Evolutionary conservation across 2,329 filamentous ascomycete genomes (phyloP).

Genomic region (Amauroascus niger): DNA sequence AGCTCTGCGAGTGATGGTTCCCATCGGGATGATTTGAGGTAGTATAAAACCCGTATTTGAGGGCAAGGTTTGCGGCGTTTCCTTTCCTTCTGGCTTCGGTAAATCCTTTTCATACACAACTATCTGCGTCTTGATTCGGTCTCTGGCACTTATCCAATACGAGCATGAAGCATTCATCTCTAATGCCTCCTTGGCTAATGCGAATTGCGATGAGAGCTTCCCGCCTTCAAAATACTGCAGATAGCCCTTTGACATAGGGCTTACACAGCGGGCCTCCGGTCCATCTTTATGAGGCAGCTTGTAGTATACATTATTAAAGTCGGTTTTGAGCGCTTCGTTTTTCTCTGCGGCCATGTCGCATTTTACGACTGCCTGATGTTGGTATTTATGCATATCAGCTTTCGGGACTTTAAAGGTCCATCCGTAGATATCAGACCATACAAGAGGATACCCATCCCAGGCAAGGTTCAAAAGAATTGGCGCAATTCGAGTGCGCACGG

Average conservation of each 20-base stretch:
- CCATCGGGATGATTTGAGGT: conserved; percentile 95
- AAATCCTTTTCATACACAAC: conserved; percentile 72
- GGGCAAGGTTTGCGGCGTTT: conserved; percentile 18
- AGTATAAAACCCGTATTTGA: conserved; percentile 68
- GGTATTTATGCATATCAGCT: conserved; percentile 54
- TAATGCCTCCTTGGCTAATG: conserved; percentile 85
- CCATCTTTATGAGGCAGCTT: conserved; percentile 97
- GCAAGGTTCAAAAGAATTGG: conserved; percentile 72
- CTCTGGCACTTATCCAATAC: conserved; percentile 95
- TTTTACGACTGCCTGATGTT: conserved; percentile 58
- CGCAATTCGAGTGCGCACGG: conserved; percentile 78
- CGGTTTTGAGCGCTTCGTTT: conserved; percentile 55
- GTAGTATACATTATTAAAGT: conserved; percentile 61
- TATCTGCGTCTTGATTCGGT: conserved; percentile 90
- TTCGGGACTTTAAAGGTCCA: conserved; percentile 79
- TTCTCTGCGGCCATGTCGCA: conserved; percentile 69
- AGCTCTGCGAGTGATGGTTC: conserved; percentile 84
- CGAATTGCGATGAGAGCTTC: conserved; percentile 73
- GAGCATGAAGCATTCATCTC: conserved; percentile 99
- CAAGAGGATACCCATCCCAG: conserved; percentile 81
- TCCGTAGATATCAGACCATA: conserved; percentile 87
- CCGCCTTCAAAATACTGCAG: conserved; percentile 84
- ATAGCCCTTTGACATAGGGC: conserved; percentile 85
- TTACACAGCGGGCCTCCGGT: conserved; percentile 70
- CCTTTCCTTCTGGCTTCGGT: conserved; percentile 19